These are phyloP conservation scores for Lactarius indigo DNA, from an alignment of 768 basidiomycete genomes.

Conservation along the genomic window DNA sequence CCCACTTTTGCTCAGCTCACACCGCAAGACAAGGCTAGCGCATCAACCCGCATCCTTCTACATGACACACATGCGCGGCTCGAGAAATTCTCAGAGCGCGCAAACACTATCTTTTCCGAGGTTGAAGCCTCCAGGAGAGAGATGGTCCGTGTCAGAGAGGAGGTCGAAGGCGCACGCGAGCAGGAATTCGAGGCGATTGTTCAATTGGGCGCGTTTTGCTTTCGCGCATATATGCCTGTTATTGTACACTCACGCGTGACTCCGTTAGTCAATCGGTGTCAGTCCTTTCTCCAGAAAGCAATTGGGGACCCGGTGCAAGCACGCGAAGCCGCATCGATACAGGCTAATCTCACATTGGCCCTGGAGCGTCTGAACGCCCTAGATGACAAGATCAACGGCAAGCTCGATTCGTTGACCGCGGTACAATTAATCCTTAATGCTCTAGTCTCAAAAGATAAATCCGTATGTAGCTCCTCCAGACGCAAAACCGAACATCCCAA, in stretches of 20 bases:
- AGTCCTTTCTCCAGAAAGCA: conserved; percentile 55
- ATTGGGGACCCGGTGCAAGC: conserved; percentile 57
- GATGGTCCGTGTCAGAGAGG: conserved; percentile 47
- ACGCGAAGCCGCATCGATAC: conserved; percentile 24
- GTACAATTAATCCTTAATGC: conserved; percentile 9
- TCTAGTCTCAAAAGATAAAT: not conserved
- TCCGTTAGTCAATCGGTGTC: conserved; percentile 55
- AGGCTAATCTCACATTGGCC: conserved; percentile 19
- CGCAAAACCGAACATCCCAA: conserved; percentile 10
- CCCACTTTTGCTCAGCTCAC: conserved; percentile 42
- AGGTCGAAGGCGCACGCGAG: conserved; percentile 62
- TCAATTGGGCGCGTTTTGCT: conserved; percentile 46
- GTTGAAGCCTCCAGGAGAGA: conserved; percentile 53
- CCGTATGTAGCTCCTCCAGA: conserved; percentile 16
- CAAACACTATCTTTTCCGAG: conserved; percentile 48
- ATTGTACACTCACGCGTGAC: conserved; percentile 8
- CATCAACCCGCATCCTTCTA: conserved; percentile 67
- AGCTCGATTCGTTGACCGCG: conserved; percentile 18
- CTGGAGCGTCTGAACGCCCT: conserved; percentile 26
- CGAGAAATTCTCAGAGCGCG: conserved; percentile 59
- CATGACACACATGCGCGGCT: conserved; percentile 72
- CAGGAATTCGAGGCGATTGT: conserved; percentile 51
- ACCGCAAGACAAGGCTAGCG: conserved; percentile 59
- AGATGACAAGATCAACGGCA: conserved; percentile 29
- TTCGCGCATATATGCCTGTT: conserved; percentile 27